Percentiles rank a stretch among this genome's conserved stretches.
Conservation (phyloP, 164 flowering plant genomes). For the Houttuynia cordata region DNA sequence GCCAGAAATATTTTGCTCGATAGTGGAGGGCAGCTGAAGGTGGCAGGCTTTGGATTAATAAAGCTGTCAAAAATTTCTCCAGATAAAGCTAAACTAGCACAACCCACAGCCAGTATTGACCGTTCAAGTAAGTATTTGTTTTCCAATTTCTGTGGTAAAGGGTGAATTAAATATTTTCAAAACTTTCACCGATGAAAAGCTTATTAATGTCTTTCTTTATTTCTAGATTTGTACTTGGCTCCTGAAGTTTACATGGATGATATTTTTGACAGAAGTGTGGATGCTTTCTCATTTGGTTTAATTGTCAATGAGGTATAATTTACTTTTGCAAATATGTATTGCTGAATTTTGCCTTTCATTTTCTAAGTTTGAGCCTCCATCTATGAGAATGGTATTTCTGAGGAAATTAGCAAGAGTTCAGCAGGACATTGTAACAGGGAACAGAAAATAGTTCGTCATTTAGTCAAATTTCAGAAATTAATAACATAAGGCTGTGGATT, state of each 20-base stretch:
- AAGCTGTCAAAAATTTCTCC: slow-evolving; percentile 56
- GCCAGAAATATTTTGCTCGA: slow-evolving; percentile 99
- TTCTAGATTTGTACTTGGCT: slow-evolving; percentile 58
- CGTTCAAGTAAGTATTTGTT: slow-evolving; percentile 52
- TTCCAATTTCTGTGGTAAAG: neutral
- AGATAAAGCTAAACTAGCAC: slow-evolving; percentile 50
- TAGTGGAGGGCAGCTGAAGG: slow-evolving; percentile 80
- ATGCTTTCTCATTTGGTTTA: slow-evolving; percentile 76
- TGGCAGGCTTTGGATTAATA: slow-evolving; percentile 81
- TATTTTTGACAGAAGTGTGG: slow-evolving; percentile 77
- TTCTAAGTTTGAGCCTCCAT: neutral
- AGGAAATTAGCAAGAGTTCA: too few species aligned
- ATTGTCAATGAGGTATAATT: slow-evolving; percentile 69
- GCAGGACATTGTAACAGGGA: too few species aligned
- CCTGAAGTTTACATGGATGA: slow-evolving; percentile 75
- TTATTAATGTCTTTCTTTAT: neutral
- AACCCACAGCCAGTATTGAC: slow-evolving; percentile 28
- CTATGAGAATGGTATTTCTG: too few species aligned
- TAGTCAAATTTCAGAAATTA: too few species aligned
- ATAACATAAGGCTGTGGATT: too few species aligned
- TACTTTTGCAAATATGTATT: neutral
- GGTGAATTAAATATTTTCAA: neutral
- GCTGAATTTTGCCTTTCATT: neutral
- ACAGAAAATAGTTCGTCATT: too few species aligned
- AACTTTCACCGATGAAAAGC: neutral